Percentiles rank a stretch among this genome's conserved stretches.
phyloP scores from a whole-genome alignment of 2,329 filamentous ascomycete genomes.

The Trichoderma sp. region DNA sequence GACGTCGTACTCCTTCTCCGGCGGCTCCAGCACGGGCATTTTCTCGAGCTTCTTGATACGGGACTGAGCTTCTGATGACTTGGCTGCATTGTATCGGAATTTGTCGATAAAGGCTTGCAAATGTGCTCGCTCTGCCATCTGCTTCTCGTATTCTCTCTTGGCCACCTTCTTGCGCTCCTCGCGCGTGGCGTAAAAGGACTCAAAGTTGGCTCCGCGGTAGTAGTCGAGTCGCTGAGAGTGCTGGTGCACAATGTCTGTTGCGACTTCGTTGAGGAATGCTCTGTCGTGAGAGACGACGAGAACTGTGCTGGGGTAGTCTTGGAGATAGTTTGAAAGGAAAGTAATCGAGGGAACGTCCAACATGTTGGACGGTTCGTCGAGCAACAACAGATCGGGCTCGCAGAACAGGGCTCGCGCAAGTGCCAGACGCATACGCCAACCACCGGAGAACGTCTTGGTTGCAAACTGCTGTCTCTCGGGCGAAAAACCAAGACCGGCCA shows the following conservation, averaged over 20 bases:
- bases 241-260: constrained; percentile 98
- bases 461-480: constrained; percentile 86
- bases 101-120: constrained; percentile 99
- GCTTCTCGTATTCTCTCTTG: constrained; percentile 97
- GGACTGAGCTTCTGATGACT: constrained; percentile 96
- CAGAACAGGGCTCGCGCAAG: constrained; percentile 95
- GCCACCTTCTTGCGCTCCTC: constrained; percentile 97
- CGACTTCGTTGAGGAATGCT: constrained; percentile 97
- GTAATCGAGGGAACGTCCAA: constrained; percentile 99
- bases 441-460: constrained; percentile 97
- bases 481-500: constrained; percentile 96
- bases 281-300: constrained; percentile 98
- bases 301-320: constrained; percentile 90
- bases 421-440: constrained; percentile 98
- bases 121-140: constrained; percentile 92
- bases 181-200: constrained; percentile 95
- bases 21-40: constrained; percentile 88
- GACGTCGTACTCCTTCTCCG: constrained; percentile 92
- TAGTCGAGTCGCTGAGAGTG: constrained; percentile 97
- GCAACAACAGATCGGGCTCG: constrained; percentile 90
- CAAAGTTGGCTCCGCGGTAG: constrained; percentile 97
- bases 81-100: constrained; percentile 98
- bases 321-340: constrained; percentile 94
- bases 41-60: constrained; percentile 98
- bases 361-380: constrained; percentile 99